These are phyloP conservation scores for Artemisia tridentata DNA, from an alignment of 129 eudicot genomes.

Conservation along the genomic window DNA sequence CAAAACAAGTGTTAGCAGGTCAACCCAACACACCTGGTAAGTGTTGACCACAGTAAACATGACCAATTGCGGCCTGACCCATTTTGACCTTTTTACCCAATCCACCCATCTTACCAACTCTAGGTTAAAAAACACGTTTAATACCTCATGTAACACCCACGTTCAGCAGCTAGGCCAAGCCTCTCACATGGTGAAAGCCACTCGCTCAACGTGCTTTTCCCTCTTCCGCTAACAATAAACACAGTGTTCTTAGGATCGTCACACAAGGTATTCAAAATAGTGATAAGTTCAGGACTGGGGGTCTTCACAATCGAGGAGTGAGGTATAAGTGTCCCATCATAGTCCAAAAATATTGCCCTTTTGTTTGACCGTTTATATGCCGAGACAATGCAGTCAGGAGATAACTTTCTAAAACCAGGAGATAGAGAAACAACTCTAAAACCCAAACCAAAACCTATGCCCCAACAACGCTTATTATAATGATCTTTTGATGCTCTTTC, in stretches of 20 bases:
- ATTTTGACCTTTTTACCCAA: background rate
- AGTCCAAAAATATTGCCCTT: conserved; percentile 75
- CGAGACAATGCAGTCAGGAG: conserved; percentile 51
- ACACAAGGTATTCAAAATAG: conserved; percentile 48
- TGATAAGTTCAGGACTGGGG: conserved; percentile 56
- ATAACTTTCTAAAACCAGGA: conserved; percentile 60
- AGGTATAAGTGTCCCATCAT: conserved; percentile 78
- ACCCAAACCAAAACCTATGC: conserved; percentile 71
- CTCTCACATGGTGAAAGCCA: conserved; percentile 74
- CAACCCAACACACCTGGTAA: background rate
- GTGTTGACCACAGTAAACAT: background rate
- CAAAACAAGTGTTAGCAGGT: background rate
- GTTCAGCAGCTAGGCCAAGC: conserved; percentile 86
- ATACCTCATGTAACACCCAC: conserved; percentile 77
- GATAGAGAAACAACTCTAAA: conserved; percentile 68
- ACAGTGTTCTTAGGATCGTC: conserved; percentile 76
- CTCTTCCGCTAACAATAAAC: conserved; percentile 81
- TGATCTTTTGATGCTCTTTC: conserved; percentile 72
- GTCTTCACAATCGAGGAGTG: conserved; percentile 47
- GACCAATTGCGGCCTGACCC: background rate
- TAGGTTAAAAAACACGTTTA: background rate
- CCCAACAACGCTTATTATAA: conserved; percentile 67
- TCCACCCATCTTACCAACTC: background rate
- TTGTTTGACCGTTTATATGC: conserved; percentile 57
- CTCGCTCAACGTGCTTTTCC: conserved; percentile 47